phyloP scores from a whole-genome alignment of 75 land plant species.

The Pseudotsuga menziesii region DNA sequence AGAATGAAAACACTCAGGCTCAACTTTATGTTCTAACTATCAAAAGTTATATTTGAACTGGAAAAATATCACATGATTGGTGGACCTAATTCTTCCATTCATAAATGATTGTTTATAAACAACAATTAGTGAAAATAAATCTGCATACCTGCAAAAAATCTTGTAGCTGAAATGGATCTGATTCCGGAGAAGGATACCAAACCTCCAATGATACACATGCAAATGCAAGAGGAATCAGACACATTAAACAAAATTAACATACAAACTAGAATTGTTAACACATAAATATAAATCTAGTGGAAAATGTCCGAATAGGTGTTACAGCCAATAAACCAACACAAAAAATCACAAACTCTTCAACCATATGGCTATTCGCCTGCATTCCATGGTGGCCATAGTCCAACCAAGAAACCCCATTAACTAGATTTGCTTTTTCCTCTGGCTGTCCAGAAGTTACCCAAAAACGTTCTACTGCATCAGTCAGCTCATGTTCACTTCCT shows the following conservation, averaged over 20 bases:
- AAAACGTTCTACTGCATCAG: slow-evolving; percentile 82
- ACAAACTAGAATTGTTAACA: neutral
- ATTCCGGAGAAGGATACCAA: slow-evolving; percentile 92
- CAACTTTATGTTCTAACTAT: no score
- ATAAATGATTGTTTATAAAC: no score
- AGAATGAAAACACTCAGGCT: no score
- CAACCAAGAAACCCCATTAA: slow-evolving; percentile 94
- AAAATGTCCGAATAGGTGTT: no score
- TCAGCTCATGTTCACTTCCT: slow-evolving; percentile 80
- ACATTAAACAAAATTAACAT: neutral
- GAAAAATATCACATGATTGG: no score
- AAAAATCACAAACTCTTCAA: neutral
- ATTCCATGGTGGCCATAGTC: slow-evolving; percentile 97
- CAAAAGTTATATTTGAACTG: no score
- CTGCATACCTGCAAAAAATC: slow-evolving; percentile 6
- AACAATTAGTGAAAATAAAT: no score
- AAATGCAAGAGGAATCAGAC: neutral
- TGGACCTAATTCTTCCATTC: no score
- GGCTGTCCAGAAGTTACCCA: slow-evolving; percentile 86
- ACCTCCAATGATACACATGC: slow-evolving; percentile 42
- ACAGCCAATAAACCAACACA: no score
- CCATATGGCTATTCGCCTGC: slow-evolving; percentile 48
- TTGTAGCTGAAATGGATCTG: slow-evolving; percentile 70
- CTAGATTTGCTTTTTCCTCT: slow-evolving; percentile 67
- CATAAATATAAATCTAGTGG: slow-evolving; percentile 7